Percentiles rank a stretch among this genome's conserved stretches.
phyloP scores from a whole-genome alignment of 371 early-diverging fungal species.

The Coemansia sp. region DNA sequence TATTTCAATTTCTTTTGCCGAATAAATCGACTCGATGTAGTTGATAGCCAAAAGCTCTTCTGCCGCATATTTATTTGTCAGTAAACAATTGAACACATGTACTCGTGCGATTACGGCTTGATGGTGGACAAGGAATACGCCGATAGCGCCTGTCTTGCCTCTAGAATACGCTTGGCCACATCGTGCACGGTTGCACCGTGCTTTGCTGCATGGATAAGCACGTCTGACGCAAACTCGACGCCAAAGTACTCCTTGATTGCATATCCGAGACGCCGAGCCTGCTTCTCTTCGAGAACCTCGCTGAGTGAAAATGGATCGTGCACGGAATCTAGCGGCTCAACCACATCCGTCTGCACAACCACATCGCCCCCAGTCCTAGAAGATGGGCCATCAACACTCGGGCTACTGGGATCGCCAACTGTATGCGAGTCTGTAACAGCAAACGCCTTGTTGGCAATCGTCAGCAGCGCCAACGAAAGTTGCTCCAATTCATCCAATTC shows the following conservation, averaged over 20 bases:
- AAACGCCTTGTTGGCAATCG: slow-evolving; percentile 40
- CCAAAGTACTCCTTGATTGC: slow-evolving; percentile 76
- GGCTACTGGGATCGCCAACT: neutral
- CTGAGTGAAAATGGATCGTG: slow-evolving; percentile 42
- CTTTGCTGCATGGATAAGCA: slow-evolving; percentile 57
- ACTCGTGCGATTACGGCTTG: neutral
- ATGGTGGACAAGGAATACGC: slow-evolving; percentile 49
- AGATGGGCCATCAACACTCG: neutral
- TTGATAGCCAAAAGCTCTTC: neutral
- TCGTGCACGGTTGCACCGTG: slow-evolving; percentile 58
- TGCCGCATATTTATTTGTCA: neutral
- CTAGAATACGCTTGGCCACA: slow-evolving; percentile 54
- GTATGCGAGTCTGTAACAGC: slow-evolving; percentile 42
- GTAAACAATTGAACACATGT: neutral
- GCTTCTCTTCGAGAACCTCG: slow-evolving; percentile 59
- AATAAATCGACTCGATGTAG: neutral
- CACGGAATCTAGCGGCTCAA: slow-evolving; percentile 48
- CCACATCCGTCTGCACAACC: slow-evolving; percentile 41
- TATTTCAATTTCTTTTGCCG: neutral
- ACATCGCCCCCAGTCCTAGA: slow-evolving; percentile 9
- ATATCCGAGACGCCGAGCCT: slow-evolving; percentile 74
- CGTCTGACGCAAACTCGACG: slow-evolving; percentile 85
- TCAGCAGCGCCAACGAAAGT: slow-evolving; percentile 37
- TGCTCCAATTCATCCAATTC: slow-evolving; percentile 13
- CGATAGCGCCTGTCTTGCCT: slow-evolving; percentile 54